Conservation (phyloP, 2,329 filamentous ascomycete species). For the Botrytis medusae region DNA sequence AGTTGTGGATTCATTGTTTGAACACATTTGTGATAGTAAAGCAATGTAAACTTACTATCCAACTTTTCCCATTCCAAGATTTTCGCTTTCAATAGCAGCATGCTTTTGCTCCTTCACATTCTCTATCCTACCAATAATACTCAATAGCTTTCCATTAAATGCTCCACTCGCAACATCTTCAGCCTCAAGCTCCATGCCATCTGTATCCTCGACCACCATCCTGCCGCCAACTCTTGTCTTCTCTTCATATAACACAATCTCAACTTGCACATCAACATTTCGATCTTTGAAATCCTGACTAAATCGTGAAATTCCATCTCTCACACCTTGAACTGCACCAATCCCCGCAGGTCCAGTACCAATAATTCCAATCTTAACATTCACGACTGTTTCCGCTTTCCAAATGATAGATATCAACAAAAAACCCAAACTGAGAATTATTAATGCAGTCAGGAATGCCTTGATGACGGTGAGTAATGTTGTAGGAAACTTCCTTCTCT, state of each 20-base stretch:
- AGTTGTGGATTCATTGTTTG: neutral
- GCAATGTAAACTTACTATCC: neutral
- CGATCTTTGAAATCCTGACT: neutral
- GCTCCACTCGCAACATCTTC: constrained; percentile 15
- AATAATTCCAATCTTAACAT: constrained; percentile 6
- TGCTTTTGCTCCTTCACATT: neutral
- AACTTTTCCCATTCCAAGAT: constrained; percentile 12
- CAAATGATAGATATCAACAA: neutral
- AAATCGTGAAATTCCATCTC: neutral
- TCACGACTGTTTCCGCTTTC: neutral
- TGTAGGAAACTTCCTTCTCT: too few relatives aligned
- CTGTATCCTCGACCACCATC: neutral
- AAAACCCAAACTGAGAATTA: neutral
- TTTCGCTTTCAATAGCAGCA: neutral
- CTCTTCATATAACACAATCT: constrained; percentile 15
- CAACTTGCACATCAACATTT: neutral
- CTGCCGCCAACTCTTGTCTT: constrained; percentile 10
- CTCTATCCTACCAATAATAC: neutral
- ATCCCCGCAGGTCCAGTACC: constrained; percentile 15
- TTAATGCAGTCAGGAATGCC: neutral
- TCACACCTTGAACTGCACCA: neutral
- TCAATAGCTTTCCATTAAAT: neutral
- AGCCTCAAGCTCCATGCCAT: neutral
- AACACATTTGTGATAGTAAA: neutral
- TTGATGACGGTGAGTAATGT: neutral